Evolutionary conservation across 2,329 filamentous ascomycete genomes (phyloP).

Genomic region (Fusarium pseudonygamai): DNA sequence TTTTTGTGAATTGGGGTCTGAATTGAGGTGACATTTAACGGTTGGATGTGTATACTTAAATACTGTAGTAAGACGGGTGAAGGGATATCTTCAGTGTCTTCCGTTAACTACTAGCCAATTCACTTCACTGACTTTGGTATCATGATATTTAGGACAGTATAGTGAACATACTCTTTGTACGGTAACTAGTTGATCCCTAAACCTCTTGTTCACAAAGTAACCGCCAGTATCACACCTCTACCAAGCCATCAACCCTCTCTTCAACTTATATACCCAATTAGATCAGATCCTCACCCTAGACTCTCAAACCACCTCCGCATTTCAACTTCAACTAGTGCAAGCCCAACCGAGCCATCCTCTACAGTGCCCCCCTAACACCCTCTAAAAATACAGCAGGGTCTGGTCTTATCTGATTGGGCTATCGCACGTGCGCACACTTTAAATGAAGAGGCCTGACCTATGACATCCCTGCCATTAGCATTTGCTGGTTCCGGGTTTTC

Average conservation of each 20-base stretch:
- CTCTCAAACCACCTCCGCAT: slow-evolving; percentile 10
- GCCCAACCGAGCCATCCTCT: slow-evolving; percentile 16
- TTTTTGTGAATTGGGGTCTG: slow-evolving; percentile 8
- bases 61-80: slow-evolving; percentile 4
- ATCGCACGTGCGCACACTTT: slow-evolving; percentile 20
- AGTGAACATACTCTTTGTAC: background rate
- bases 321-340: slow-evolving; percentile 17
- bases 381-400: background rate
- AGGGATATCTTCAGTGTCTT: background rate
- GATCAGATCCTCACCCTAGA: slow-evolving; percentile 8
- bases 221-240: slow-evolving; percentile 10
- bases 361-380: background rate
- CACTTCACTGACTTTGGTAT: background rate
- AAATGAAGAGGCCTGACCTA: slow-evolving; percentile 41
- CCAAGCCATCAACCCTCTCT: slow-evolving; percentile 10
- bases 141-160: background rate
- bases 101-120: background rate
- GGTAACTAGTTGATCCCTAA: background rate
- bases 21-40: background rate
- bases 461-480: slow-evolving; percentile 50
- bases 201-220: slow-evolving; percentile 6
- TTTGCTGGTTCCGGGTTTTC: slow-evolving; percentile 6
- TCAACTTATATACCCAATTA: slow-evolving; percentile 18
- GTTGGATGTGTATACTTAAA: background rate
- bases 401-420: background rate